Percentiles rank a stretch among this genome's conserved stretches.
Conservation (phyloP, 1,284 basidiomycete species). For the Cerioporus squamosus region DNA sequence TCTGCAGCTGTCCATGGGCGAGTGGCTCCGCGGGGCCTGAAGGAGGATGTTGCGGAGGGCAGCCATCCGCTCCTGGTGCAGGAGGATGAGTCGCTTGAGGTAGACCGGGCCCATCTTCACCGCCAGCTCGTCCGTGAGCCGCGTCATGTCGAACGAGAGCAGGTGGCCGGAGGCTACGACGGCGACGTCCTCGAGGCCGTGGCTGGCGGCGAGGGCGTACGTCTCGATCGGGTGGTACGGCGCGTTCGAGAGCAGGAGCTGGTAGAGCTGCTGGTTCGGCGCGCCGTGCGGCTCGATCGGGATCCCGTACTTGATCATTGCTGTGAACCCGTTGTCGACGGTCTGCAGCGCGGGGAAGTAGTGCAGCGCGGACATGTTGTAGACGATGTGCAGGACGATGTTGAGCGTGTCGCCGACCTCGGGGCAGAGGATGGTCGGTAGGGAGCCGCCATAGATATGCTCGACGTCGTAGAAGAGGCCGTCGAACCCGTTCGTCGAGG, state of each 20-base stretch:
- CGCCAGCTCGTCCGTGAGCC: slow-evolving; percentile 39
- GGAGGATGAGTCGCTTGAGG: slow-evolving; percentile 44
- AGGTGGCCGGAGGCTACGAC: slow-evolving; percentile 39
- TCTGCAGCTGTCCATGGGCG: slow-evolving; percentile 32
- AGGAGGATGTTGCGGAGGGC: slow-evolving; percentile 41
- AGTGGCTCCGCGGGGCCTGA: slow-evolving; percentile 37
- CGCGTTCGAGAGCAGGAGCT: slow-evolving; percentile 37
- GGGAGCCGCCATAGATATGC: slow-evolving; percentile 15
- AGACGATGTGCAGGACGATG: slow-evolving; percentile 41
- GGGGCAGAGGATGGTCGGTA: slow-evolving; percentile 30
- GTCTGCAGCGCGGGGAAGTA: slow-evolving; percentile 34
- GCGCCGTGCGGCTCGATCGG: slow-evolving; percentile 24
- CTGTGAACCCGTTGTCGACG: slow-evolving; percentile 31
- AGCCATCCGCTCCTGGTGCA: slow-evolving; percentile 42
- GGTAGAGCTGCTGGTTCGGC: slow-evolving; percentile 31
- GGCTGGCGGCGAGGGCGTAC: slow-evolving; percentile 41
- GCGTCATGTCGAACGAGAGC: slow-evolving; percentile 37
- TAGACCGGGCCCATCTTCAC: slow-evolving; percentile 42
- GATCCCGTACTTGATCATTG: slow-evolving; percentile 36
- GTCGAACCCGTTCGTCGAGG: slow-evolving; percentile 39
- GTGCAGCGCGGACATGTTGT: slow-evolving; percentile 34
- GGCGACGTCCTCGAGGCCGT: slow-evolving; percentile 40
- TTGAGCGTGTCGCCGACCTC: slow-evolving; percentile 39
- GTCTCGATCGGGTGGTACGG: slow-evolving; percentile 38
- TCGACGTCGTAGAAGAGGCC: slow-evolving; percentile 28